These are phyloP conservation scores for Solanum phureja DNA, from an alignment of 257 asterid species.

Conservation along the genomic window DNA sequence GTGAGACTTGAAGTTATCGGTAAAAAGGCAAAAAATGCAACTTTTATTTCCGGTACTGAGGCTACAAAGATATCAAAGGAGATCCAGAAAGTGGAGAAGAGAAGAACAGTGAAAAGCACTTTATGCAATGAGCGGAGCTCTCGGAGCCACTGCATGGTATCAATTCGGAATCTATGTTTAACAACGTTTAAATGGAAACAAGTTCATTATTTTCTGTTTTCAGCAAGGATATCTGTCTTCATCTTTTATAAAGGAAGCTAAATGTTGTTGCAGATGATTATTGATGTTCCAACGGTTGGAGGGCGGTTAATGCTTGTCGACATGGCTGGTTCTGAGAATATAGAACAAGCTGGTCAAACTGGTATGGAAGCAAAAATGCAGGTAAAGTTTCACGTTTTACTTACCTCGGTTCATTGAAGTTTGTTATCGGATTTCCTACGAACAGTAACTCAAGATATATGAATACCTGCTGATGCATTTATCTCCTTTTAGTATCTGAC, in stretches of 20 bases:
- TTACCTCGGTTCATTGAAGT: neutral
- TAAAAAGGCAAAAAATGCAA: conserved; percentile 86
- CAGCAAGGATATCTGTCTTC: neutral
- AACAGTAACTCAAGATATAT: neutral
- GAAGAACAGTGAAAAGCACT: conserved; percentile 86
- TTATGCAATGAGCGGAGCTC: conserved; percentile 89
- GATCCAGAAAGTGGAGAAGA: conserved; percentile 92
- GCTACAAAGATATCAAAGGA: conserved; percentile 85
- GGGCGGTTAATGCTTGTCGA: conserved; percentile 95
- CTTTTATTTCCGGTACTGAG: conserved; percentile 76
- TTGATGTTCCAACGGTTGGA: conserved; percentile 96
- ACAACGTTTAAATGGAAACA: neutral
- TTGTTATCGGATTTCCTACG: neutral
- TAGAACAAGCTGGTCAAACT: conserved; percentile 92
- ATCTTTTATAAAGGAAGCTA: neutral
- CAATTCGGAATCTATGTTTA: neutral
- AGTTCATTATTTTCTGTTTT: neutral
- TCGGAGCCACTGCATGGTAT: conserved; percentile 97
- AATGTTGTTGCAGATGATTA: conserved; percentile 43
- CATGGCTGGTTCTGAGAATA: conserved; percentile 98
- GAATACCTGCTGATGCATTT: neutral
- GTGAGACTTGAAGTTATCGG: conserved; percentile 88
- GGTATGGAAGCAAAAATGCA: conserved; percentile 95
- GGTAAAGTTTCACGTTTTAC: conserved; percentile 29
- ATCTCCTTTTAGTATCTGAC: neutral